Conservation (phyloP, 148 eudicot species). For the Vaccinium darrowii region DNA sequence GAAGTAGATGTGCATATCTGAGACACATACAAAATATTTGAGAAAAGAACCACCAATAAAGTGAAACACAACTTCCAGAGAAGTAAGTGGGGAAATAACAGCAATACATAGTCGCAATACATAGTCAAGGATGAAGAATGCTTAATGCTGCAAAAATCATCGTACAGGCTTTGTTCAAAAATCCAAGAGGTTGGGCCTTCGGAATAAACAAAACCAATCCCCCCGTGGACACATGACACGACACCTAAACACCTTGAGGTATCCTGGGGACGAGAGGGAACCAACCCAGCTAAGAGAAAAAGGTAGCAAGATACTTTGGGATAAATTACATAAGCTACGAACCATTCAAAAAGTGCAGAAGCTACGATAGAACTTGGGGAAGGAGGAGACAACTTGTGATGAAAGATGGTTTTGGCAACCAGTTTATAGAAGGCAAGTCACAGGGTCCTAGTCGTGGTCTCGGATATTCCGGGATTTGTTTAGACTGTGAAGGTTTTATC, state of each 20-base stretch:
- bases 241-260: neutral
- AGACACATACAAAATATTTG: slow-evolving; percentile 18
- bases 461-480: neutral
- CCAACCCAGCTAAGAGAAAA: neutral
- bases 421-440: neutral
- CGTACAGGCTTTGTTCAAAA: neutral
- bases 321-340: neutral
- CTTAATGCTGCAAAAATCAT: neutral
- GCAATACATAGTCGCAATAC: neutral
- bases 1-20: slow-evolving; percentile 93
- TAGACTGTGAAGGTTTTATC: neutral
- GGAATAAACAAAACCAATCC: slow-evolving; percentile 5
- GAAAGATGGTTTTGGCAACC: neutral
- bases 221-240: neutral
- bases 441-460: neutral
- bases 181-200: neutral
- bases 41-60: neutral
- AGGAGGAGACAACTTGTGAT: neutral
- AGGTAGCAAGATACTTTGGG: neutral
- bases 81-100: neutral
- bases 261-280: neutral
- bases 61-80: slow-evolving; percentile 1
- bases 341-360: neutral
- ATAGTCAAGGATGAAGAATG: neutral
- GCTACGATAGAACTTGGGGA: neutral